Evolutionary conservation across 148 eudicot species (phyloP).

Genomic region (Arbutus unedo): DNA sequence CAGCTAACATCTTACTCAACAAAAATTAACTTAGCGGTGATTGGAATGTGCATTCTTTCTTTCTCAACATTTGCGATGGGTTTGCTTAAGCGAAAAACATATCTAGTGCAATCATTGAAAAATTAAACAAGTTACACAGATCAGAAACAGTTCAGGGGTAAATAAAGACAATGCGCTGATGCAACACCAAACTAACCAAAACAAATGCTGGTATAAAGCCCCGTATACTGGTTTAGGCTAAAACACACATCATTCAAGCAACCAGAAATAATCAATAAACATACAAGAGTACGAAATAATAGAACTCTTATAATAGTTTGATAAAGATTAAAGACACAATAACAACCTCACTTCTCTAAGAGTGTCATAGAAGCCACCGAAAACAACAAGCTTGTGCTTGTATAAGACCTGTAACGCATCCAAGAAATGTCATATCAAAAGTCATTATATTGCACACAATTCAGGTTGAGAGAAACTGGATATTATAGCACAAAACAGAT

Average conservation of each 20-base stretch:
- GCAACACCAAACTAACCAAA: not conserved
- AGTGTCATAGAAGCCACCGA: slow-evolving; percentile 98
- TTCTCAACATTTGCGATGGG: not conserved
- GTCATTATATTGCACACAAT: not conserved
- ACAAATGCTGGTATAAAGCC: not conserved
- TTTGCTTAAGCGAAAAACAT: not conserved
- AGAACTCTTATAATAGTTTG: not conserved
- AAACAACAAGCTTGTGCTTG: slow-evolving; percentile 94
- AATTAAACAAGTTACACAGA: not conserved
- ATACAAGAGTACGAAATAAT: not conserved
- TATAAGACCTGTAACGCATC: slow-evolving; percentile 67
- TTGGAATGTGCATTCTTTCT: not conserved
- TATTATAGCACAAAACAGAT: not conserved
- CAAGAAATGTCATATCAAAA: slow-evolving; percentile 12
- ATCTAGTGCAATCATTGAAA: slow-evolving; percentile 6
- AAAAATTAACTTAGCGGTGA: not conserved
- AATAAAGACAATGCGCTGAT: not conserved
- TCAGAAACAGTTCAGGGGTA: not conserved
- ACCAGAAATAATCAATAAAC: not conserved
- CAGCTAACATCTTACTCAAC: not conserved
- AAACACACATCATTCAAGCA: slow-evolving; percentile 12
- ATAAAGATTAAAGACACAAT: slow-evolving; percentile 15
- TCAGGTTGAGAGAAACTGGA: not conserved
- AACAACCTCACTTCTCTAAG: slow-evolving; percentile 98
- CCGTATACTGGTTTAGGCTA: not conserved